phyloP scores from a whole-genome alignment of 441 rosid genomes.

The Corymbia citriodora region DNA sequence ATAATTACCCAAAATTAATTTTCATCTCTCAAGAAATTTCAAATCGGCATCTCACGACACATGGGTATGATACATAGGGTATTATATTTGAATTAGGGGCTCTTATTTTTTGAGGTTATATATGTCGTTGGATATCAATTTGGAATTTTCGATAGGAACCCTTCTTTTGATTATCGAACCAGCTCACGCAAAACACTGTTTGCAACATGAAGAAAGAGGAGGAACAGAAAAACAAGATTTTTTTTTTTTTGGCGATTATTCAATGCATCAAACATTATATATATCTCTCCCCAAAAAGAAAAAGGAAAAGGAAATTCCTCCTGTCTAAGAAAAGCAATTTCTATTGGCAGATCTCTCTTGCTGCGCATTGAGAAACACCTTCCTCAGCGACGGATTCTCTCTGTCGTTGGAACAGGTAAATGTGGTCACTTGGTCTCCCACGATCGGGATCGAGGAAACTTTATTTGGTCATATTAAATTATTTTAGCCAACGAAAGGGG shows the following conservation, averaged over 20 bases:
- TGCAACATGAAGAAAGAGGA: not conserved
- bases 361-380: not conserved
- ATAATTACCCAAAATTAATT: not conserved
- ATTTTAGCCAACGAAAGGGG: not conserved
- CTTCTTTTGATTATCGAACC: not conserved
- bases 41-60: accelerated
- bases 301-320: not conserved
- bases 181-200: not conserved
- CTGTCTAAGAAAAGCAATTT: not conserved
- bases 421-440: not conserved
- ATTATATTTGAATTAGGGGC: not conserved
- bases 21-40: not conserved
- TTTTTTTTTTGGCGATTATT: not conserved
- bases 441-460: not conserved
- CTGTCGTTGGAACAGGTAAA: not conserved
- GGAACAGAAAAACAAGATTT: not conserved
- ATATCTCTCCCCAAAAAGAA: not conserved
- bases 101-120: too few species aligned
- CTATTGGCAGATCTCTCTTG: not conserved
- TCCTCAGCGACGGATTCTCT: not conserved
- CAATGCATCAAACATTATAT: not conserved
- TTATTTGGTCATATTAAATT: not conserved
- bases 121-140: not conserved
- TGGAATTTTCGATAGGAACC: not conserved
- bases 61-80: not conserved